Conservation (phyloP, 2,329 filamentous ascomycete genomes). For the Arthrocladium fulminans region DNA sequence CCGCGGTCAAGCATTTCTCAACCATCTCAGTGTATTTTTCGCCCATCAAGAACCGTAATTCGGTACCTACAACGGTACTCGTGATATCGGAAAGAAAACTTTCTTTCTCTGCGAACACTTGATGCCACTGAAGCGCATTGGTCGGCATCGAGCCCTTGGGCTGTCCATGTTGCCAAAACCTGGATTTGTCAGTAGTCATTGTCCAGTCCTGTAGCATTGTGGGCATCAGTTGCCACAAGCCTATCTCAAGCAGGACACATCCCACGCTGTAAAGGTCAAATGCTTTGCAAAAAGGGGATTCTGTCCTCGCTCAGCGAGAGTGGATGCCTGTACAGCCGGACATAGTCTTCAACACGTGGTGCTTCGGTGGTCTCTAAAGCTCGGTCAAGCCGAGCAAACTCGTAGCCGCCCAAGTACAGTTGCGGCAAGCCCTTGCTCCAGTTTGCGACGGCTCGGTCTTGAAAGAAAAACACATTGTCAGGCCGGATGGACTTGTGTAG, state of each 20-base stretch:
- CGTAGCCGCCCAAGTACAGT: not conserved
- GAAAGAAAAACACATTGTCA: slow-evolving; percentile 25
- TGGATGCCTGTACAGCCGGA: not conserved
- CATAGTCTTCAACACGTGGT: not conserved
- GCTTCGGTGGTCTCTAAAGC: not conserved
- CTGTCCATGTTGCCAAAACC: no score
- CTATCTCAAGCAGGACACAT: not conserved
- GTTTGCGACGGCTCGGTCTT: not conserved
- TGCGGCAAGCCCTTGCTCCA: not conserved
- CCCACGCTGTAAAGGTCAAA: not conserved
- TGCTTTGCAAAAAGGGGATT: not conserved
- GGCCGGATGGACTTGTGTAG: slow-evolving; percentile 26
- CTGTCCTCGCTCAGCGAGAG: not conserved
- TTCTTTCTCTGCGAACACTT: no score
- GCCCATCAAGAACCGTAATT: no score
- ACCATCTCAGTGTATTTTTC: no score
- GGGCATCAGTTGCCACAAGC: no score
- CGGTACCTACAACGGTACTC: no score
- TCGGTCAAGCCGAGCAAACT: not conserved
- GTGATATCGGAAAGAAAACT: no score
- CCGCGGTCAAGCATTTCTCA: no score
- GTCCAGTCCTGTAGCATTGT: no score
- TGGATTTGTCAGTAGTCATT: no score
- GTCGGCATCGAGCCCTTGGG: no score
- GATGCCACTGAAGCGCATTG: no score